Evolutionary conservation across 805 yeast genomes (phyloP), one percentile per base, ranked within the genome.

Genomic region (Metschnikowia henanensis): DNA sequence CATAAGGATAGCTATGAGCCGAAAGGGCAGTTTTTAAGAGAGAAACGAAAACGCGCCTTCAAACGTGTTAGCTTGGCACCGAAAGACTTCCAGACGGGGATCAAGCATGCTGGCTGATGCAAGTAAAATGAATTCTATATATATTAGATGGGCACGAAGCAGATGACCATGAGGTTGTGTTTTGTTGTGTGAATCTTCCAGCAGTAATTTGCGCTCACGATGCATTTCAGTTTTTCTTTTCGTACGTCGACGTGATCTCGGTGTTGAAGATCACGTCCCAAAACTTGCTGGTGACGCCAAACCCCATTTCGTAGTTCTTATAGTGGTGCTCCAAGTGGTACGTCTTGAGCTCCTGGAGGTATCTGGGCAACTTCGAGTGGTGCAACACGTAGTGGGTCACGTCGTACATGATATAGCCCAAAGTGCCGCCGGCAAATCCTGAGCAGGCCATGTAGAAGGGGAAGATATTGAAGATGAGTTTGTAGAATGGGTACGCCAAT

Each of bases 251-350:
- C 35, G 77, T 75, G 57, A 89, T 72, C 52, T 81, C 84, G 31
- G 98, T 92, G 46, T 86, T 87, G 64, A 94, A 94, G 9, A 94
- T 87, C 21, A 69, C 77, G 65, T 94, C 99, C 99, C 99, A 94
- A 68, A 88, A 88, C 68, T 80, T 82, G 49, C 90, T 79, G 23
- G 98, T 89, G 50, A 94, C 98, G 55, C 99, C 99, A 56, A 91
- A 94, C 1, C 98, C 99, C 56, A 91, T 71, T 67, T 95, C 96
- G 66, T 88, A 94, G 68, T 94, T 92, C 73, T 92, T 91, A 75
- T 94, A 94, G 64, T 94, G 99, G 67, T 94, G 99, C 65, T 92
- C 98, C 67, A 94, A 77, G 65, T 94, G 99, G 62, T 89, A 84
- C 39, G 86, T 87, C 68, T 94, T 94, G 60, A 89, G 72, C 23